phyloP scores from a whole-genome alignment of 2,329 filamentous ascomycete genomes.

The Alternaria burnsii region DNA sequence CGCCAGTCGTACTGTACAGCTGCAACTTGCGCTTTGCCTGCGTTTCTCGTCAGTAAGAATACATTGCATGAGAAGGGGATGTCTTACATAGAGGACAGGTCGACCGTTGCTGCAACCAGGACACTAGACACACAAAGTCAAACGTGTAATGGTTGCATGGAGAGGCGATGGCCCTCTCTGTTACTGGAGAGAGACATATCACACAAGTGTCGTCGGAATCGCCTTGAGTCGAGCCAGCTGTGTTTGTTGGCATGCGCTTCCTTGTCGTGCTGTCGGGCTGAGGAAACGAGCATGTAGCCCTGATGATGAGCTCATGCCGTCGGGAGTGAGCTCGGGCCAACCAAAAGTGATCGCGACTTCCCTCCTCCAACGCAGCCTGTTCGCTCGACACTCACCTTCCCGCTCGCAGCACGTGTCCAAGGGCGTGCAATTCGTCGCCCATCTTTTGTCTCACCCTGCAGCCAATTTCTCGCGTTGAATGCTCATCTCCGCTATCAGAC shows the following conservation, averaged over 20 bases:
- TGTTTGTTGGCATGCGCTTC: slow-evolving; percentile 39
- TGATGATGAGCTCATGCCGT: slow-evolving; percentile 23
- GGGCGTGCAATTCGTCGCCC: slow-evolving; percentile 1
- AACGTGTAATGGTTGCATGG: slow-evolving; percentile 85
- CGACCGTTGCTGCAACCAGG: slow-evolving; percentile 77
- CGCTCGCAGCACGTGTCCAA: slow-evolving; percentile 12
- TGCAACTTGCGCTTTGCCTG: slow-evolving; percentile 62
- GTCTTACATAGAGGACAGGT: slow-evolving; percentile 82
- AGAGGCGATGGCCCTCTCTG: slow-evolving; percentile 73
- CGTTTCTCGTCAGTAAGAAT: not conserved
- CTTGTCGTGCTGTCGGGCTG: slow-evolving; percentile 15
- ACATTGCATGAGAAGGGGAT: slow-evolving; percentile 5
- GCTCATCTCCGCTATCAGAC: slow-evolving; percentile 35
- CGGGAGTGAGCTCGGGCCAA: slow-evolving; percentile 29
- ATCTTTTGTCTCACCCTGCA: not conserved
- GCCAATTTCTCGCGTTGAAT: slow-evolving; percentile 23
- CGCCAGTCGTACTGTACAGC: slow-evolving; percentile 72
- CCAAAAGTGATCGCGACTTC: slow-evolving; percentile 28
- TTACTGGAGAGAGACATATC: slow-evolving; percentile 82
- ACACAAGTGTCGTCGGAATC: slow-evolving; percentile 66
- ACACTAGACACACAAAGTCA: slow-evolving; percentile 84
- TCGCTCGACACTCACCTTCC: slow-evolving; percentile 8
- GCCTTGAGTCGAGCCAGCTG: slow-evolving; percentile 21
- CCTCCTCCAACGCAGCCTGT: slow-evolving; percentile 3
- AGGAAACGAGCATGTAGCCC: not conserved